Base-by-base conservation (phyloP, 2,329 filamentous ascomycete genomes). In the Sporothrix brunneoviolacea region DNA sequence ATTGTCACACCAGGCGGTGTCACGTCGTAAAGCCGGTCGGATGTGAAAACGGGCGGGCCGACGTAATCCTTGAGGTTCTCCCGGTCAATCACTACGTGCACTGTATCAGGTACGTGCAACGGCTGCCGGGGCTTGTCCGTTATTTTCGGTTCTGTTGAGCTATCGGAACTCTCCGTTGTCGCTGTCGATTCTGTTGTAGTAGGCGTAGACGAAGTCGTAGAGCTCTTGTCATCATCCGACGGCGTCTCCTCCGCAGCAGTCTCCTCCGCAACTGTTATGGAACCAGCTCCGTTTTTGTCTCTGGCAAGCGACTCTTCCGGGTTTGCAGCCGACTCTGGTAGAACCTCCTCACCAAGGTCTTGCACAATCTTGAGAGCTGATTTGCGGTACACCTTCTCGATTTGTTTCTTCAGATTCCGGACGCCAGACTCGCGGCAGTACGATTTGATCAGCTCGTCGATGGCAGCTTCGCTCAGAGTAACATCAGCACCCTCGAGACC, bases 331-430 rank as follows among this genome's bases (percentile, higher is more conserved):
- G 86, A 82, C 64, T 96, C 91, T 3, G 86, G 79, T 2, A 95
- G 70, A 1, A 77, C 87, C 6, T 89, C 84, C 62, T 96, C 91
- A 44, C 91, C 91, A 13, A 97, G 77, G 56, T 97, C 91, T 65
- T 91, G 86, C 12, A 98, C 91, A 58, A 98, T 98, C 71, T 96
- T 97, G 55, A 98, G 76, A 0, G 93, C 94, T 13, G 91, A 90
- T 70, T 98, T 98, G 52, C 93, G 84, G 70, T 96, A 98, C 3
- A 98, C 89, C 73, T 98, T 98, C 68, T 98, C 93, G 55, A 98
- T 98, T 67, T 97, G 91, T 74, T 98, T 97, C 79, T 98, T 98
- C 54, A 98, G 73, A 64, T 98, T 98, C 58, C 93, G 85, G 8
- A 98, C 94, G 60, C 93, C 93, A 38, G 90, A 95, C 70, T 98